Evolutionary conservation across 2,329 filamentous ascomycete species (phyloP).

Genomic region (Aspergillus unguis): DNA sequence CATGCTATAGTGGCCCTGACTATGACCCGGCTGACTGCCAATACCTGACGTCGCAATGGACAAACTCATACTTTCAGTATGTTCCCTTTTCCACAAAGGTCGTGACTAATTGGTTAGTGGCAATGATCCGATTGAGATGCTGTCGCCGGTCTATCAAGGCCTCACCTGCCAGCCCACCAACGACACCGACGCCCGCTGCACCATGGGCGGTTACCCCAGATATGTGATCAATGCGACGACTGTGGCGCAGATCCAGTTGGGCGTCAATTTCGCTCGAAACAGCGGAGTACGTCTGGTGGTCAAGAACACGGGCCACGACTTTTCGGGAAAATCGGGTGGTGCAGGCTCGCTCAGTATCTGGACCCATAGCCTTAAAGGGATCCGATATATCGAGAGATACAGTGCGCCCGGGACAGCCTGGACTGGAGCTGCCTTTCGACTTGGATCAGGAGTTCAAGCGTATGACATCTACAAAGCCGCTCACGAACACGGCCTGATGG

Average conservation of each 20-base stretch:
- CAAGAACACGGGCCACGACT: slow-evolving; percentile 50
- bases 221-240: slow-evolving; percentile 37
- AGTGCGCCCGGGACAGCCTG: slow-evolving; percentile 37
- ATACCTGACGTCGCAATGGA: slow-evolving; percentile 22
- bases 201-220: slow-evolving; percentile 29
- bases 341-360: slow-evolving; percentile 49
- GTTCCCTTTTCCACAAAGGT: not conserved
- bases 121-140: slow-evolving; percentile 14
- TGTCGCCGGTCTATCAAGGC: slow-evolving; percentile 29
- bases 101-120: slow-evolving; percentile 12
- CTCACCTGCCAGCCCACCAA: slow-evolving; percentile 25
- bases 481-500: slow-evolving; percentile 44
- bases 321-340: slow-evolving; percentile 47
- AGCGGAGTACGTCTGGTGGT: slow-evolving; percentile 27
- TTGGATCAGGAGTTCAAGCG: slow-evolving; percentile 55
- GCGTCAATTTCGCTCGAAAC: slow-evolving; percentile 20
- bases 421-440: slow-evolving; percentile 49
- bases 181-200: slow-evolving; percentile 26
- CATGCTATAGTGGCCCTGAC: slow-evolving; percentile 25
- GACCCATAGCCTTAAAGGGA: slow-evolving; percentile 49
- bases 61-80: slow-evolving; percentile 26
- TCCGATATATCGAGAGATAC: slow-evolving; percentile 42
- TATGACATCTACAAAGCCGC: slow-evolving; percentile 48
- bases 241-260: slow-evolving; percentile 35
- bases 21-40: slow-evolving; percentile 23